These are phyloP conservation scores for Anethum foeniculum DNA, from an alignment of 140 eudicot species.

Conservation along the genomic window DNA sequence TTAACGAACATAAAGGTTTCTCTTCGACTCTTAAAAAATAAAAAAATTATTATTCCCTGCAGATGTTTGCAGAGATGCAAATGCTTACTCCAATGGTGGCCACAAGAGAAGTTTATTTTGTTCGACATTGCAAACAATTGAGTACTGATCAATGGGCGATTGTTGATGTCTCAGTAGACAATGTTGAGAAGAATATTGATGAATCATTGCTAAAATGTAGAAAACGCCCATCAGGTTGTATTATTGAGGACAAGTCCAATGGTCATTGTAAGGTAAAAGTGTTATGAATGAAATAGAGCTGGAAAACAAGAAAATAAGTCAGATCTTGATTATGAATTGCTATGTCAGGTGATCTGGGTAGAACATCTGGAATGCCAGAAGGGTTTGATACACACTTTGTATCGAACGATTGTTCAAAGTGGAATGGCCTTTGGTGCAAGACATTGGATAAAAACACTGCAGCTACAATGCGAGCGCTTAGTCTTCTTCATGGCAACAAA, in stretches of 20 bases:
- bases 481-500: slow-evolving; percentile 87
- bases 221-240: slow-evolving; percentile 92
- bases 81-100: slow-evolving; percentile 88
- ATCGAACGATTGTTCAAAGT: slow-evolving; percentile 67
- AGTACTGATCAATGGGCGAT: slow-evolving; percentile 74
- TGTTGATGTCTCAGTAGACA: slow-evolving; percentile 81
- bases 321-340: neutral
- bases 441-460: slow-evolving; percentile 94
- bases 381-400: slow-evolving; percentile 50
- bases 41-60: slow-evolving; percentile 6
- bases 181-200: slow-evolving; percentile 61
- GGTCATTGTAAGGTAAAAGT: slow-evolving; percentile 84
- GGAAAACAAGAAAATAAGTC: neutral
- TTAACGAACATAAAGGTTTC: neutral
- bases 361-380: slow-evolving; percentile 86
- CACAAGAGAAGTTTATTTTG: slow-evolving; percentile 78
- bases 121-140: slow-evolving; percentile 70
- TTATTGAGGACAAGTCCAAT: slow-evolving; percentile 71
- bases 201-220: slow-evolving; percentile 67
- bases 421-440: slow-evolving; percentile 95
- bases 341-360: slow-evolving; percentile 80
- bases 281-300: neutral
- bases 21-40: neutral
- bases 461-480: slow-evolving; percentile 82
- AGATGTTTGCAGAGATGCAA: slow-evolving; percentile 93